A percentile compares a stretch with the other conserved stretches of the same genome.
Conservation (phyloP, 495 filamentous ascomycete species). For the Clohesyomyces aquaticus region DNA sequence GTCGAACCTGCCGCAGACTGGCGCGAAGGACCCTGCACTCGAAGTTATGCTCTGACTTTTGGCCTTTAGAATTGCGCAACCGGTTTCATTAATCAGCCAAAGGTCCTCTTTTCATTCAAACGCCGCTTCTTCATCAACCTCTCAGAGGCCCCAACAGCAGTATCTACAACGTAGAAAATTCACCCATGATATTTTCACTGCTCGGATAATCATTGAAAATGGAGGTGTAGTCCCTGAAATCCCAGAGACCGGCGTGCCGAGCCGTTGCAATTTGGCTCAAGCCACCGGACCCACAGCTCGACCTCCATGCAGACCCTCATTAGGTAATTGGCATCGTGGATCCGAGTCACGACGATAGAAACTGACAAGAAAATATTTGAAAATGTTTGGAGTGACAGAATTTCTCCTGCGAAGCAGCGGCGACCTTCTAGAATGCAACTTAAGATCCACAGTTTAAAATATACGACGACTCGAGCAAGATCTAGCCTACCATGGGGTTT, state of each 20-base stretch:
- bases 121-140: background rate
- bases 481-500: too few species aligned
- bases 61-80: background rate
- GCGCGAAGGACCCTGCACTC: background rate
- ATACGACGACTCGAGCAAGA: too few species aligned
- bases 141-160: background rate
- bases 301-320: background rate
- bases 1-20: constrained; percentile 5
- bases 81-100: background rate
- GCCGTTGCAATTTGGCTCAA: constrained; percentile 21
- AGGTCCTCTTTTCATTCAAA: background rate
- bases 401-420: too few species aligned
- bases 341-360: background rate
- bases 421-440: too few species aligned
- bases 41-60: constrained; percentile 2
- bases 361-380: background rate
- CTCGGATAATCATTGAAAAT: background rate
- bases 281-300: constrained; percentile 4
- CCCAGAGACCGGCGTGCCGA: constrained; percentile 14
- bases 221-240: background rate
- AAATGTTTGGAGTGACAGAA: too few species aligned
- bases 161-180: too few species aligned
- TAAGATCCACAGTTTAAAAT: too few species aligned
- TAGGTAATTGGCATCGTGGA: background rate
- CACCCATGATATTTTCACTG: background rate